Evolutionary conservation across 2,329 filamentous ascomycete genomes (phyloP).

Genomic region (Eutypa lata): DNA sequence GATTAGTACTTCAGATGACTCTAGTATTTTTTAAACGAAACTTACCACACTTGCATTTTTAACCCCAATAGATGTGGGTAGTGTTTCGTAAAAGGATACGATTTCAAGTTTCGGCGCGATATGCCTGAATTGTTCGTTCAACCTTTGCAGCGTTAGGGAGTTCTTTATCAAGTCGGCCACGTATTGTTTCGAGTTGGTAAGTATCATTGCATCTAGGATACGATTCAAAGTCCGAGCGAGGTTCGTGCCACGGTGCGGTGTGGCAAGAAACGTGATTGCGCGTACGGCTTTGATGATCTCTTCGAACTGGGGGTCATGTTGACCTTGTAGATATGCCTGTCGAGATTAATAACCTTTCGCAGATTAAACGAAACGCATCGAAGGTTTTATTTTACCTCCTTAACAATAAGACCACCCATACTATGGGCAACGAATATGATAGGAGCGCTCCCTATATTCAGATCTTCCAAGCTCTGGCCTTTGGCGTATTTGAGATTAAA

Average conservation of each 20-base stretch:
- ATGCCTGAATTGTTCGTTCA: conserved; percentile 34
- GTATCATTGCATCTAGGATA: neutral
- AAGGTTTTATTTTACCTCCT: conserved; percentile 1
- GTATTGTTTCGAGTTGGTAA: conserved; percentile 14
- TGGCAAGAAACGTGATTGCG: conserved; percentile 6
- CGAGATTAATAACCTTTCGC: too few species aligned
- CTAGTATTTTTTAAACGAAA: neutral
- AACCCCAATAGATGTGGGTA: conserved; percentile 14
- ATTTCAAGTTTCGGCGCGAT: conserved; percentile 24
- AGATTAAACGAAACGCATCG: too few species aligned
- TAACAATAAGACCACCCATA: conserved; percentile 6
- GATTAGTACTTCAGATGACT: too few species aligned
- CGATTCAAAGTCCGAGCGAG: conserved; percentile 2
- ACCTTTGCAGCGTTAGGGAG: conserved; percentile 18
- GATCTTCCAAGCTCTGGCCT: neutral
- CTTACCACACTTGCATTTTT: conserved; percentile 1
- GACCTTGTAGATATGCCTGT: conserved; percentile 2
- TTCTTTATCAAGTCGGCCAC: conserved; percentile 21
- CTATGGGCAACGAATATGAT: conserved; percentile 7
- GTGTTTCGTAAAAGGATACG: conserved; percentile 34
- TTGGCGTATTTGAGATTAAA: neutral
- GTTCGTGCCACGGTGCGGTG: conserved; percentile 4
- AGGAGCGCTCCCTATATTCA: neutral
- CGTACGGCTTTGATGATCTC: neutral
- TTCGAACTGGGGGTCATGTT: conserved; percentile 1